These are phyloP conservation scores for Filobasidium wieringae DNA, from an alignment of 768 basidiomycete genomes.

Conservation along the genomic window DNA sequence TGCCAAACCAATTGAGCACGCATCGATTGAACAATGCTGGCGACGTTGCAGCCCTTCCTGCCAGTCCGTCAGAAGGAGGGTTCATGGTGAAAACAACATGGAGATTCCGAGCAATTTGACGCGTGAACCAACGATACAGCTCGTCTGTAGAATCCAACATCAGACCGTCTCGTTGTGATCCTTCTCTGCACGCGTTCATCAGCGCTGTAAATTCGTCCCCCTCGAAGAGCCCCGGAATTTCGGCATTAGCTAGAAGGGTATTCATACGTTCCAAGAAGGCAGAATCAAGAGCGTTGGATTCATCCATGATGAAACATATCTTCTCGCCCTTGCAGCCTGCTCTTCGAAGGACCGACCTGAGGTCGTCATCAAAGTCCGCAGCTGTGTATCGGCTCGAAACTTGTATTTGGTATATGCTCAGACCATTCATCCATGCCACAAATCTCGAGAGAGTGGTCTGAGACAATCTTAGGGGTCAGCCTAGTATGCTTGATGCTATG, in stretches of 20 bases:
- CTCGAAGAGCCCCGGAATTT: conserved; percentile 99
- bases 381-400: conserved; percentile 98
- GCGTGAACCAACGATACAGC: conserved; percentile 95
- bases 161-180: conserved; percentile 93
- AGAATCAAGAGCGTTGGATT: conserved; percentile 96
- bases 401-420: conserved; percentile 99
- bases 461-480: not conserved
- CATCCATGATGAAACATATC: conserved; percentile 99
- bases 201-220: conserved; percentile 96
- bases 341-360: conserved; percentile 85
- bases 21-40: conserved; percentile 93
- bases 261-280: conserved; percentile 99
- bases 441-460: conserved; percentile 96
- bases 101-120: conserved; percentile 92
- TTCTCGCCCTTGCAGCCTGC: conserved; percentile 98
- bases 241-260: conserved; percentile 95
- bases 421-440: conserved; percentile 99
- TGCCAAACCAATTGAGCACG: conserved; percentile 98
- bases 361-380: conserved; percentile 96
- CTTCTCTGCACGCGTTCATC: conserved; percentile 99
- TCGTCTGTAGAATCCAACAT: conserved; percentile 99
- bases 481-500: not conserved
- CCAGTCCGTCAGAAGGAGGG: conserved; percentile 88
- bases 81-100: conserved; percentile 99
- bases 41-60: conserved; percentile 89